Base-by-base conservation (phyloP, 257 asterid genomes). In the Ligustrum vulgare region DNA sequence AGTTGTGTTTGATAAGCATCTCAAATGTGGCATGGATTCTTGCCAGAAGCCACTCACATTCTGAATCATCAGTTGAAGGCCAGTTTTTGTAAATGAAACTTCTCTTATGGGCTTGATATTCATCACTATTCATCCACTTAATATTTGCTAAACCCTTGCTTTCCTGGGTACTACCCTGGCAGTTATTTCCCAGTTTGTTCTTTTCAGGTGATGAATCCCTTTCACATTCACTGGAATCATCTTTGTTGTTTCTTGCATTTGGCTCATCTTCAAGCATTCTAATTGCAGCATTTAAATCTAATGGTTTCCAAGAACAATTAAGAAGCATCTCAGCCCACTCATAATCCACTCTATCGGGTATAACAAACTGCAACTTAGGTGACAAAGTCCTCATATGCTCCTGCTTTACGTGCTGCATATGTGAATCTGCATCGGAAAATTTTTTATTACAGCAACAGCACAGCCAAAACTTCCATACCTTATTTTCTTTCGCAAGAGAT, bases 31-130 rank as follows among this genome's bases (percentile, higher is more conserved):
- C 67, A 74, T 83, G 90, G 79, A 94, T 92, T 83, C 78, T 91
- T 75, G 88, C 94, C 47, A 94, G 92, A 82, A 91, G 92, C 88
- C 91, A 90, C 60, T 82, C 87, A 36, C 98, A 87, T 79, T 94
- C 98, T 15, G 86, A 83, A 54, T 94, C 98, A 82, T 94, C 95
- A 49, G 93, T 85, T 75, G 85, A 74, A 72, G 93, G 98, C 98
- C 95, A 94, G 79, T 80, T 84, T 39, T 87, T 91, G 34, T 69
- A 72, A 71, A 84, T 84, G 70, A 77, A 85, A 80, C 78, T 74
- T 79, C 75, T 83, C 84, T 88, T 91, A 33, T 79, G 69, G 39
- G 77, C 81, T 76, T 81, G 89, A 80, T 86, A 87, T 71, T 83
- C 94, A 67, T 88, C 89, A 68, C 37, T 39, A 39, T 39, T 11